Evolutionary conservation across 176 grass and related monocot species (phyloP).

Genomic region (Juncus effusus): DNA sequence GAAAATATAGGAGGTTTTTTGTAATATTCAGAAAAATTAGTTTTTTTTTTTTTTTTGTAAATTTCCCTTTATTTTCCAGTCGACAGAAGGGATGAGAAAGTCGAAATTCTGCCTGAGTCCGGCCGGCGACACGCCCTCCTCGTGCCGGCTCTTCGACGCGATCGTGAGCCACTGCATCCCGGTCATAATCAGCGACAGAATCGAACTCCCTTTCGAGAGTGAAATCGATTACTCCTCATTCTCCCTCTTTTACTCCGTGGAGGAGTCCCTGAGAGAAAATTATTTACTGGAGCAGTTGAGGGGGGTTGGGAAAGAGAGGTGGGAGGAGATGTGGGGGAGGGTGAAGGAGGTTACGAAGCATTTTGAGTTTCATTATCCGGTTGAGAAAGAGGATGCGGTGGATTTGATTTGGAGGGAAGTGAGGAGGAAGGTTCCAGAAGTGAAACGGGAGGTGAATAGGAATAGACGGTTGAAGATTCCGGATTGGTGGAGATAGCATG

Average conservation of each 20-base stretch:
- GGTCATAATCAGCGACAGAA: slow-evolving; percentile 74
- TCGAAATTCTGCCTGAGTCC: slow-evolving; percentile 91
- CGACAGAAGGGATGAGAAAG: slow-evolving; percentile 62
- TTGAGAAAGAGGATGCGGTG: slow-evolving; percentile 62
- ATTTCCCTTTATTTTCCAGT: slow-evolving; percentile 37
- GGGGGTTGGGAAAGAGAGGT: slow-evolving; percentile 50
- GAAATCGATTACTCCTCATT: slow-evolving; percentile 84
- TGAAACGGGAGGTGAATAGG: slow-evolving; percentile 62
- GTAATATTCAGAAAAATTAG: no score
- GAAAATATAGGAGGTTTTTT: no score
- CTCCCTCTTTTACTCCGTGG: slow-evolving; percentile 83
- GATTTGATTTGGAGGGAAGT: slow-evolving; percentile 88
- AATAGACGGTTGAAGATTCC: slow-evolving; percentile 77
- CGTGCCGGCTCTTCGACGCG: slow-evolving; percentile 87
- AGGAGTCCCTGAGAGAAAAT: slow-evolving; percentile 65
- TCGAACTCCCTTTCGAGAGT: slow-evolving; percentile 97
- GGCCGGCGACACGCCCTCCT: slow-evolving; percentile 86
- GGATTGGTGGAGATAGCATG: slow-evolving; percentile 65
- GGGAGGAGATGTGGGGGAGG: slow-evolving; percentile 72
- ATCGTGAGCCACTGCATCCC: slow-evolving; percentile 91
- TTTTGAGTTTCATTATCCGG: slow-evolving; percentile 73
- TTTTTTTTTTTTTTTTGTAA: background rate
- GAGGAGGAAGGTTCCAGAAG: slow-evolving; percentile 60
- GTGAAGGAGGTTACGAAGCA: slow-evolving; percentile 62
- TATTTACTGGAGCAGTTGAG: slow-evolving; percentile 67